phyloP scores from a whole-genome alignment of 495 filamentous ascomycete genomes.

The Durotheca rogersii region DNA sequence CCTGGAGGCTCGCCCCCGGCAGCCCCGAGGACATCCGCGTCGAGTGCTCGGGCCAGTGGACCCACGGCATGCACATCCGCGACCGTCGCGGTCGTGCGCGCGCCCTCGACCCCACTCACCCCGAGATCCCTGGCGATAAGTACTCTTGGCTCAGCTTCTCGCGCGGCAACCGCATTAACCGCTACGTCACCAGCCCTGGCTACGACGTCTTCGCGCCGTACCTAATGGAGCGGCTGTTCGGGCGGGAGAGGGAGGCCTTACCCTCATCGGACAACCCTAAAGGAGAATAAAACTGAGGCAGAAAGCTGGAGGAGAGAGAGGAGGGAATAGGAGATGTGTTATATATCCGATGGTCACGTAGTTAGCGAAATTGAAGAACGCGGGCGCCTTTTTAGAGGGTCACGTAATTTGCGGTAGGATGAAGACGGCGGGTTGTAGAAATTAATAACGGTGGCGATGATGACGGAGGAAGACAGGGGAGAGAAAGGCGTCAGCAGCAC shows the following conservation, averaged over 20 bases:
- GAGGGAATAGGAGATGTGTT: too few species aligned
- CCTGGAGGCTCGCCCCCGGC: constrained; percentile 48
- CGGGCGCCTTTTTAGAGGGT: too few species aligned
- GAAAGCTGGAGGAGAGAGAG: too few species aligned
- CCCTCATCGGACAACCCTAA: too few species aligned
- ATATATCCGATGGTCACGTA: too few species aligned
- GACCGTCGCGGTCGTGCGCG: constrained; percentile 68
- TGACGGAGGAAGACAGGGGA: constrained; percentile 6
- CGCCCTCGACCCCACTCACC: constrained; percentile 53
- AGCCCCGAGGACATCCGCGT: constrained; percentile 73
- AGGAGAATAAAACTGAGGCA: too few species aligned
- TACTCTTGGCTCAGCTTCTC: constrained; percentile 69
- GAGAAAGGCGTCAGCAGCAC: constrained; percentile 30
- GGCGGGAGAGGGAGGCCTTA: constrained; percentile 12
- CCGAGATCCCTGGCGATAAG: constrained; percentile 60
- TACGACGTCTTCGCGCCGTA: constrained; percentile 52
- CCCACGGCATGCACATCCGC: constrained; percentile 82
- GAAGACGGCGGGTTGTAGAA: constrained; percentile 10
- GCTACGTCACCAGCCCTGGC: constrained; percentile 63
- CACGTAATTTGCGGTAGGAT: constrained; percentile 11
- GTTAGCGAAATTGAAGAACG: too few species aligned
- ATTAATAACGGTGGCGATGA: too few species aligned
- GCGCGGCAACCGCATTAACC: constrained; percentile 75
- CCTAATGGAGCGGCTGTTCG: constrained; percentile 53
- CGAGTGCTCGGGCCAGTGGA: constrained; percentile 92